These are phyloP conservation scores for Kuraishia hungarica DNA, from an alignment of 805 yeast species.

Conservation along the genomic window DNA sequence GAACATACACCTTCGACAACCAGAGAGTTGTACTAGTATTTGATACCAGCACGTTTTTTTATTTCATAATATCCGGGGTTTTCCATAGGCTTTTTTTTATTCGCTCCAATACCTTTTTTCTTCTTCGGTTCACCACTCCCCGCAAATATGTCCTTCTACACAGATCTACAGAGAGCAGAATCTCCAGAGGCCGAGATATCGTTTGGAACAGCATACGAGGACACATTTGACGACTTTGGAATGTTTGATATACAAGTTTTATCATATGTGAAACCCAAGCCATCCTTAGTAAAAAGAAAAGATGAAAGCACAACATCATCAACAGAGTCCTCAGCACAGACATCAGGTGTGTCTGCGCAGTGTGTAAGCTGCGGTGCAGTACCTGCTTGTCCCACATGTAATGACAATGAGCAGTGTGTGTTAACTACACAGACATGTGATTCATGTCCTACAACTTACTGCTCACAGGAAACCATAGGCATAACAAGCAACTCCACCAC, in stretches of 20 bases:
- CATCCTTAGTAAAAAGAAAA: background rate
- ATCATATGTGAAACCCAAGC: background rate
- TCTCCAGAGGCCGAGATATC: background rate
- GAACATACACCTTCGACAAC: background rate
- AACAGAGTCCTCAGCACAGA: background rate
- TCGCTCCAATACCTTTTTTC: too few relatives aligned
- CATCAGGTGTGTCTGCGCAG: background rate
- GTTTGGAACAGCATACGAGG: background rate
- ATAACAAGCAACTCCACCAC: conserved; percentile 6
- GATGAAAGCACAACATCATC: background rate
- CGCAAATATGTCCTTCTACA: background rate
- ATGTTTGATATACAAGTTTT: background rate
- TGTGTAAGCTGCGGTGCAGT: conserved; percentile 23
- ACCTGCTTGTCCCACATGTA: conserved; percentile 49
- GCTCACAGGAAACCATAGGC: conserved; percentile 25
- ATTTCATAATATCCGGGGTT: background rate
- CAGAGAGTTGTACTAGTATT: too few relatives aligned
- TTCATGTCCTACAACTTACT: conserved; percentile 46
- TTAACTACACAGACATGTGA: conserved; percentile 48
- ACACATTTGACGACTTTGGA: background rate
- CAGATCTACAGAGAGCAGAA: background rate
- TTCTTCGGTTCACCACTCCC: background rate
- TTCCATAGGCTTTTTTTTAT: too few relatives aligned
- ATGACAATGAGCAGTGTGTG: conserved; percentile 41
- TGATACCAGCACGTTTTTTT: too few relatives aligned